Percentiles rank a stretch among this genome's conserved stretches.
These are phyloP conservation scores for Candida ovalis DNA, from an alignment of 805 yeast genomes.

Conservation along the genomic window DNA sequence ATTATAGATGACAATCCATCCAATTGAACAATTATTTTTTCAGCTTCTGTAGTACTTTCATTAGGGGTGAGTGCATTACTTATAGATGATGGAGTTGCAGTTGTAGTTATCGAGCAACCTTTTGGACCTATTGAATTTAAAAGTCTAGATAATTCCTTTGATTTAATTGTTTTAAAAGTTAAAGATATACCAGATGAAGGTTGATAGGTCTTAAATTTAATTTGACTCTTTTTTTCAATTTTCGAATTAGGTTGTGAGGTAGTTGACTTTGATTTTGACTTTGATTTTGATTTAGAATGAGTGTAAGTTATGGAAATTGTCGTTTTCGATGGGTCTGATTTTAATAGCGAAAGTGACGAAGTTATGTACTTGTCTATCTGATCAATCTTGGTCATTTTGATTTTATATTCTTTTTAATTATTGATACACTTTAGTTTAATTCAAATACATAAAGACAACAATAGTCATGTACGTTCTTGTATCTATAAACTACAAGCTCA, in stretches of 20 bases:
- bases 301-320: slow-evolving; percentile 32
- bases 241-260: not conserved
- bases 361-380: slow-evolving; percentile 30
- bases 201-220: slow-evolving; percentile 61
- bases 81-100: not conserved
- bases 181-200: slow-evolving; percentile 60
- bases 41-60: not conserved
- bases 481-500: not conserved
- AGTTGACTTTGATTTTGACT: slow-evolving; percentile 12
- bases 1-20: slow-evolving; percentile 25
- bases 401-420: not conserved
- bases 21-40: slow-evolving; percentile 17
- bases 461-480: too few relatives aligned
- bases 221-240: slow-evolving; percentile 23
- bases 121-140: slow-evolving; percentile 71
- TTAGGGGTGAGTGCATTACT: not conserved
- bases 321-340: slow-evolving; percentile 27
- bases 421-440: too few relatives aligned
- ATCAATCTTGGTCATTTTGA: slow-evolving; percentile 20
- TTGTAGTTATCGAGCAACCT: slow-evolving; percentile 37
- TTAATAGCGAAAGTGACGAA: slow-evolving; percentile 26
- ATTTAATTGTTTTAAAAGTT: slow-evolving; percentile 52
- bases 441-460: too few relatives aligned
- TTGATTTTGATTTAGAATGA: slow-evolving; percentile 23
- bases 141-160: slow-evolving; percentile 71